phyloP scores from a whole-genome alignment of 306 rosid species.

The Acacia melanoxylon region DNA sequence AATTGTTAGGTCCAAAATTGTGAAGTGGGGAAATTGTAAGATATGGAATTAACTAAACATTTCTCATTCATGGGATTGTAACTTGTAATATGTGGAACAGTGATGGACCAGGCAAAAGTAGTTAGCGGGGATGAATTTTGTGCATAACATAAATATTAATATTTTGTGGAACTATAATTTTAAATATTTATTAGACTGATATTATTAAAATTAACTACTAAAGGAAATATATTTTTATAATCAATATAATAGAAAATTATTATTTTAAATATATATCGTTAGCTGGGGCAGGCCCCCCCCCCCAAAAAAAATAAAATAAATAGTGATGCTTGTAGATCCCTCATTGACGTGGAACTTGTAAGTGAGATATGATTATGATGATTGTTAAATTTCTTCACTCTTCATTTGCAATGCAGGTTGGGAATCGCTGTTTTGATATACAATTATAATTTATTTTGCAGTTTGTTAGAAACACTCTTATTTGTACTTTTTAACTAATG shows the following conservation, averaged over 20 bases:
- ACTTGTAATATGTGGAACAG: not conserved
- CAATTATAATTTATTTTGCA: not conserved
- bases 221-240: not conserved
- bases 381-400: conserved; percentile 12
- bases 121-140: not conserved
- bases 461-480: conserved; percentile 7
- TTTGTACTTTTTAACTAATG: not conserved
- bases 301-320: no score
- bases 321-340: not conserved
- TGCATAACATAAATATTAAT: not conserved
- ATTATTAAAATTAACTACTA: not conserved
- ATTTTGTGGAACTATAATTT: not conserved
- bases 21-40: conserved; percentile 6
- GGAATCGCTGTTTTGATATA: not conserved
- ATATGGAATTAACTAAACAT: not conserved
- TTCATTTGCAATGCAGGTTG: conserved; percentile 1
- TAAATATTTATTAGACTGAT: not conserved
- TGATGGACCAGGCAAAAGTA: not conserved
- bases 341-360: no score
- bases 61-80: not conserved
- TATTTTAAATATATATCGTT: not conserved
- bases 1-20: not conserved
- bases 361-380: conserved; percentile 16
- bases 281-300: not conserved
- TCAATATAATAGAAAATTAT: not conserved